phyloP scores from a whole-genome alignment of 2,329 filamentous ascomycete species.

The Aspergillus neoniger region DNA sequence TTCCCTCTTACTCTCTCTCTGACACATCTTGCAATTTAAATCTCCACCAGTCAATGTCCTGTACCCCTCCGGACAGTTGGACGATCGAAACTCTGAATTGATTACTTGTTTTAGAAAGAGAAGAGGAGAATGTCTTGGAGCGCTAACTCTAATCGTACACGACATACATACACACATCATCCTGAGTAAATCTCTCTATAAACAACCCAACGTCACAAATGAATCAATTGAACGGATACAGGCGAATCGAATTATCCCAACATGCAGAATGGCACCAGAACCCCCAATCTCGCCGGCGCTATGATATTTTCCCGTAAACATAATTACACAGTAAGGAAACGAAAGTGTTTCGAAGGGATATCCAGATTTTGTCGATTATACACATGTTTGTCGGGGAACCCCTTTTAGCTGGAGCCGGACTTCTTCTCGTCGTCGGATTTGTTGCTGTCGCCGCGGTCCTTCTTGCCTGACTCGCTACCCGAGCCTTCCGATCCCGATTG shows the following conservation, averaged over 20 bases:
- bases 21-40: too few relatives aligned
- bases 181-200: conserved; percentile 1
- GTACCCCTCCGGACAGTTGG: background rate
- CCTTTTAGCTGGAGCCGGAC: conserved; percentile 38
- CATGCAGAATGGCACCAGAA: conserved; percentile 20
- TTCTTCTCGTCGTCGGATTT: conserved; percentile 34
- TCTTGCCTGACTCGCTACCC: conserved; percentile 31
- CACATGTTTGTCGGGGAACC: conserved; percentile 9
- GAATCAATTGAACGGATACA: conserved; percentile 12
- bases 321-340: conserved; percentile 34
- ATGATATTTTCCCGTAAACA: conserved; percentile 34
- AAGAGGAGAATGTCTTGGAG: conserved; percentile 17
- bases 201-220: conserved; percentile 1
- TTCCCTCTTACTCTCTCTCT: too few relatives aligned
- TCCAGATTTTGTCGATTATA: conserved; percentile 23
- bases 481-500: conserved; percentile 27
- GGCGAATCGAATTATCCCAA: conserved; percentile 17
- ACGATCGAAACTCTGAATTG: too few relatives aligned
- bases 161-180: conserved; percentile 14
- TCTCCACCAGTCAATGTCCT: background rate
- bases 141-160: conserved; percentile 16
- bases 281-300: conserved; percentile 41
- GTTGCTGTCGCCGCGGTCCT: conserved; percentile 28
- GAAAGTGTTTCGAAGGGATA: conserved; percentile 23
- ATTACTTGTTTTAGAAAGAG: background rate